These are phyloP conservation scores for Magnaporthiopsis poae DNA, from an alignment of 2,329 filamentous ascomycete species.

Conservation along the genomic window DNA sequence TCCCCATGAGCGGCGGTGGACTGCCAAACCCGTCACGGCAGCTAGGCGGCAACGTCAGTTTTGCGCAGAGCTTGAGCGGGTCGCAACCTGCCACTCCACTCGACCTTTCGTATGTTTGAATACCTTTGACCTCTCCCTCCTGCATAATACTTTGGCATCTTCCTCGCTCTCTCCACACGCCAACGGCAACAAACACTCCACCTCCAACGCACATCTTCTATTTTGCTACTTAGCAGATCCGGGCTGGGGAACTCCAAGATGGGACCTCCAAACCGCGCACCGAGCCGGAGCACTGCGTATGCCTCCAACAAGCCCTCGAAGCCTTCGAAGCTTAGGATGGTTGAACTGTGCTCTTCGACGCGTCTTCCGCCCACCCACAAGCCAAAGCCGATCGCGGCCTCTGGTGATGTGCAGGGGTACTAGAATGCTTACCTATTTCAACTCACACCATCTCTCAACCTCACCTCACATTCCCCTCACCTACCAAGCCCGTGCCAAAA, in stretches of 20 bases:
- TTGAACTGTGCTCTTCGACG: neutral
- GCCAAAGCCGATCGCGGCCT: conserved; percentile 10
- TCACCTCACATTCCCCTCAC: neutral
- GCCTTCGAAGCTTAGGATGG: conserved; percentile 7
- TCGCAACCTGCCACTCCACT: conserved; percentile 53
- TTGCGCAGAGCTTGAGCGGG: conserved; percentile 55
- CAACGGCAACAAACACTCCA: neutral
- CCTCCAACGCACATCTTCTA: neutral
- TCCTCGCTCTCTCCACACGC: conserved; percentile 5
- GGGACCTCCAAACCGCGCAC: neutral
- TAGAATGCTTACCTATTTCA: neutral
- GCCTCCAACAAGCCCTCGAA: neutral
- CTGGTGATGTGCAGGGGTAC: conserved; percentile 12
- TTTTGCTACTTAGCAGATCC: neutral
- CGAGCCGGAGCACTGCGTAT: neutral
- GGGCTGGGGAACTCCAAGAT: neutral
- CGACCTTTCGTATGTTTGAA: conserved; percentile 52
- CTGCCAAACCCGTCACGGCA: conserved; percentile 45
- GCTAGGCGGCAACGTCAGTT: conserved; percentile 51
- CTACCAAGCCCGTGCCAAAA: neutral
- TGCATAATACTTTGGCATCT: neutral
- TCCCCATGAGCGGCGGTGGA: conserved; percentile 48
- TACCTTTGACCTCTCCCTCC: conserved; percentile 5
- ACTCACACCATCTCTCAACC: neutral
- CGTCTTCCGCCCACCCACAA: neutral